Percentiles rank a stretch among this genome's conserved stretches.
Evolutionary conservation across 2,329 filamentous ascomycete genomes (phyloP).

Genomic region (Orbilia ellipsospora): DNA sequence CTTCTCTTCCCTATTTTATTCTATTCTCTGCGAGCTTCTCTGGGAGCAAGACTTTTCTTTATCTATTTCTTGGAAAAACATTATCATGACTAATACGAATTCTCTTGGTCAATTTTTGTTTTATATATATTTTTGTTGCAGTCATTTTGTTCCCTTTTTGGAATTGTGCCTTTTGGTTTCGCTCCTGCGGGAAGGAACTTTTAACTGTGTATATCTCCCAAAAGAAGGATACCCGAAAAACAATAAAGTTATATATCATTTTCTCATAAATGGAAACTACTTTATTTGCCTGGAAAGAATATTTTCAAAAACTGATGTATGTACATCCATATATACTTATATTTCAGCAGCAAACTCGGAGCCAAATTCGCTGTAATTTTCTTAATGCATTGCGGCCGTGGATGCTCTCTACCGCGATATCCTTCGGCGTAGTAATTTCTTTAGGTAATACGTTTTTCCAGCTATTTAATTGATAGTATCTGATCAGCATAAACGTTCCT

Average conservation of each 20-base stretch:
- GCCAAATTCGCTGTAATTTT: no score
- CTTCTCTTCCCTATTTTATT: conserved; percentile 2
- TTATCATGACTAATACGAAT: conserved; percentile 18
- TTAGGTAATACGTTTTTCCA: conserved; percentile 67
- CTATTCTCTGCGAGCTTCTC: neutral
- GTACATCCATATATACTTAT: neutral
- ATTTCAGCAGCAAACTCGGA: no score
- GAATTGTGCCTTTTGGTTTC: conserved; percentile 6
- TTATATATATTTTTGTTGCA: neutral
- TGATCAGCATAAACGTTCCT: neutral
- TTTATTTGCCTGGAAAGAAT: neutral
- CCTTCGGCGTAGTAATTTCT: neutral
- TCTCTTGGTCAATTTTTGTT: conserved; percentile 8
- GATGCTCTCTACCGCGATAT: no score
- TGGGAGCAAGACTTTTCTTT: conserved; percentile 6
- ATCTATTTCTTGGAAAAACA: neutral
- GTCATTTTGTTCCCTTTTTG: neutral
- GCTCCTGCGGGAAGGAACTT: neutral
- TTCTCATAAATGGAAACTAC: neutral
- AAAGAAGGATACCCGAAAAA: conserved; percentile 47
- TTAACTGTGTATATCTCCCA: conserved; percentile 20
- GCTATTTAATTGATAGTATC: conserved; percentile 60
- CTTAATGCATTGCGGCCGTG: no score
- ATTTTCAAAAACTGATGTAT: no score
- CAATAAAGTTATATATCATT: conserved; percentile 7